Evolutionary conservation across 2,329 filamentous ascomycete species (phyloP).

Genomic region (Chaetomium sp.): DNA sequence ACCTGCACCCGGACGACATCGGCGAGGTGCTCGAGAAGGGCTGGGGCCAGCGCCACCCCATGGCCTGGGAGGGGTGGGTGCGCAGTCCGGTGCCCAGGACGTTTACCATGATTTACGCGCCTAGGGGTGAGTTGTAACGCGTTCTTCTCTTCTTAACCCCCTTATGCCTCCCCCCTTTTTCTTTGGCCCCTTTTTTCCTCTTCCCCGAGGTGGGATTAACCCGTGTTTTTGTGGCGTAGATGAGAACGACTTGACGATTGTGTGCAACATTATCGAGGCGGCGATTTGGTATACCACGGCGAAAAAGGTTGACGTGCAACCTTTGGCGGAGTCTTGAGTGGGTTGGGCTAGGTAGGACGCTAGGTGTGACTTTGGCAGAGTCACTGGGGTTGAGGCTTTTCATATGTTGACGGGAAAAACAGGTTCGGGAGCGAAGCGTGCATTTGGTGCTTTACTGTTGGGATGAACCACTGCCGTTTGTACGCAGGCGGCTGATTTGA

Average conservation of each 20-base stretch:
- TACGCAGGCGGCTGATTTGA: not conserved
- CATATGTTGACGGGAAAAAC: not conserved
- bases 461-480: not conserved
- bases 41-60: constrained; percentile 73
- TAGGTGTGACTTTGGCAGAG: not conserved
- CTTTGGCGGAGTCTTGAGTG: not conserved
- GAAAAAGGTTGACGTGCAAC: constrained; percentile 45
- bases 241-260: constrained; percentile 65
- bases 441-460: not conserved
- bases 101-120: constrained; percentile 83
- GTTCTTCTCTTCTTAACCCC: not conserved
- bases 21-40: constrained; percentile 70
- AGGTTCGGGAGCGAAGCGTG: not conserved
- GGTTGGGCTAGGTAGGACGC: not conserved
- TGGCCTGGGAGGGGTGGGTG: constrained; percentile 68
- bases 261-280: constrained; percentile 71
- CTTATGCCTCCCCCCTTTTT: not conserved
- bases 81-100: constrained; percentile 69
- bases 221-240: constrained; percentile 41
- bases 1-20: constrained; percentile 77
- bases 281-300: constrained; percentile 67
- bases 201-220: not conserved
- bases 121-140: constrained; percentile 56
- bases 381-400: not conserved
- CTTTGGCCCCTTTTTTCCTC: not conserved